Evolutionary conservation across 495 filamentous ascomycete genomes (phyloP), one percentile per base, ranked within the genome.

Genomic region (Hypomontagnella submonticulosa): DNA sequence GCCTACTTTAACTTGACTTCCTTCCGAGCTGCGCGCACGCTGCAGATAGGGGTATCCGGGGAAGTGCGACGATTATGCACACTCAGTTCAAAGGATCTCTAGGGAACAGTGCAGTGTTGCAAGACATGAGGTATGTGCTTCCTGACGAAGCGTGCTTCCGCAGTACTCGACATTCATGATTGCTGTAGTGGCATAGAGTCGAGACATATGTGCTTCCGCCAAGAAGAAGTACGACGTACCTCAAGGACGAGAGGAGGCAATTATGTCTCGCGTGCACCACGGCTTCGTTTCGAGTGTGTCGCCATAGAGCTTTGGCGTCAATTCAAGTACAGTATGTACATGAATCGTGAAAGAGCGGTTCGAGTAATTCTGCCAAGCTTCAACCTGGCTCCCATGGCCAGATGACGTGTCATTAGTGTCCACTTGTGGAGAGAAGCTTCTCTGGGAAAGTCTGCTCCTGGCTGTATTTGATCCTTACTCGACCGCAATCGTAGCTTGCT

Each of bases 331-430:
- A 53, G 19, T 51, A 42, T 30, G 15, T 18, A 19, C 20, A 20
- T n/a, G 30, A 10, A 23, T 46, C 56, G 37, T 12, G 33, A 60
- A 59, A 42, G 15, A 20, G 37, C 44, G 49, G 50, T 30, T 55
- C 42, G 18, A 66, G 56, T 42, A 59, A 66, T 66, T 56, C 9
- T 40, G 66, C 60, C 66, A 63, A 69, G 66, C 54, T 55, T 63
- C 56, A 42, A 11, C 9, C 38, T 51, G 15, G 15, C 55, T 58
- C 42, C 43, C 34, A 50, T 30, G 19, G 23, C 37, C 43, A 55
- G 55, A 48, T 68, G 65, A 68, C 65, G 66, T 63, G 66, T 63
- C 50, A 54, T 34, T 40, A 23, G 42, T 68, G 53, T 63, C 58
- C 54, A 68, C 42, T 63, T 54, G 9, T 37, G 5, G 30, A 27